Conservation (phyloP, 1,284 basidiomycete species). For the Mycena citricolor region DNA sequence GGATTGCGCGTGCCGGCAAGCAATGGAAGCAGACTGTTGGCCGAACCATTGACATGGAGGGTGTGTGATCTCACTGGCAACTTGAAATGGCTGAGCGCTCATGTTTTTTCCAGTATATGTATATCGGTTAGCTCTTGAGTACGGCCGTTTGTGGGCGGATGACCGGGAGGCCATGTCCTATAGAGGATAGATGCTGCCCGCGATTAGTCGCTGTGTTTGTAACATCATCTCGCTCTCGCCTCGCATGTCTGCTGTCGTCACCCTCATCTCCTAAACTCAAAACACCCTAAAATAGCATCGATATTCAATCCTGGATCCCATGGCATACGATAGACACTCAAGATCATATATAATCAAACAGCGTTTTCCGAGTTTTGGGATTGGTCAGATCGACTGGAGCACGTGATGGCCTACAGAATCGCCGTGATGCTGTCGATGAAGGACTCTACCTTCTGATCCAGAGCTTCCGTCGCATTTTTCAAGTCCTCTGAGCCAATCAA, state of each 20-base stretch:
- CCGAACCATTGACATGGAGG: constrained; percentile 86
- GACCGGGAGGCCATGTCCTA: constrained; percentile 74
- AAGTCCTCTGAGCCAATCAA: constrained; percentile 30
- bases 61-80: constrained; percentile 43
- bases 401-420: too few species aligned
- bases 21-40: constrained; percentile 87
- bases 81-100: constrained; percentile 12
- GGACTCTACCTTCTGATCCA: constrained; percentile 48
- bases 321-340: too few species aligned
- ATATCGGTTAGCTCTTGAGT: constrained; percentile 88
- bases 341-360: too few species aligned
- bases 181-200: too few species aligned
- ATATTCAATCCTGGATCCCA: too few species aligned
- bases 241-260: too few species aligned
- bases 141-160: constrained; percentile 81
- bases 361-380: too few species aligned
- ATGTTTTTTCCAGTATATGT: constrained; percentile 61
- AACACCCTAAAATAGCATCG: too few species aligned
- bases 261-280: too few species aligned
- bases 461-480: constrained; percentile 32
- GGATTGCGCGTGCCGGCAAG: constrained; percentile 86
- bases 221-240: too few species aligned
- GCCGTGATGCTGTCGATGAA: constrained; percentile 37
- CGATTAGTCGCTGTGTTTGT: too few species aligned
- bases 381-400: too few species aligned